Evolutionary conservation across 2,329 filamentous ascomycete species (phyloP).

Genomic region (Claviceps paspali): DNA sequence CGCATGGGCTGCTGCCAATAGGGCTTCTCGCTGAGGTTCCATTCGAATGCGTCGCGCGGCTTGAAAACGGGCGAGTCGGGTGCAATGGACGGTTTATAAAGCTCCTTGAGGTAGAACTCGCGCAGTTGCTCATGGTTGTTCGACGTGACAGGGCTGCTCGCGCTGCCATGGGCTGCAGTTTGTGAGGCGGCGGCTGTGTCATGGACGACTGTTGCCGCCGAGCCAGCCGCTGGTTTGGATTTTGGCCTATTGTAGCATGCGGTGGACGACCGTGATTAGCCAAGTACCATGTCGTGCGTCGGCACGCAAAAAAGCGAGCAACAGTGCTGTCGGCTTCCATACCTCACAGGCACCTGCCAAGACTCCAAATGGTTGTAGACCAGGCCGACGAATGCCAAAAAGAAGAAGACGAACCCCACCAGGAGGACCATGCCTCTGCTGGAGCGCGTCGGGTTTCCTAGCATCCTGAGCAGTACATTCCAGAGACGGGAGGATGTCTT

Average conservation of each 20-base stretch:
- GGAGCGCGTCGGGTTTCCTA: conserved; percentile 15
- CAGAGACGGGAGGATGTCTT: neutral
- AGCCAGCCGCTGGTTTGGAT: neutral
- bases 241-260: neutral
- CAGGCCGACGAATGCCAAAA: conserved; percentile 17
- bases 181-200: neutral
- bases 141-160: neutral
- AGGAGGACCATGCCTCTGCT: conserved; percentile 16
- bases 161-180: neutral
- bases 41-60: conserved; percentile 19
- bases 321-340: neutral
- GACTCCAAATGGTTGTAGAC: conserved; percentile 18
- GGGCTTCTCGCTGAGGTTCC: conserved; percentile 13
- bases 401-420: conserved; percentile 17
- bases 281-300: neutral
- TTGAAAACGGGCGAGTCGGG: conserved; percentile 14
- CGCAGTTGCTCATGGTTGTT: conserved; percentile 10
- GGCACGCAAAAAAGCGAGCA: too few species aligned
- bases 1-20: conserved; percentile 20
- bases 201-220: neutral
- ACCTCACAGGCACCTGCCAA: conserved; percentile 12
- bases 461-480: conserved; percentile 9
- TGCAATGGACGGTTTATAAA: conserved; percentile 16
- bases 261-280: neutral
- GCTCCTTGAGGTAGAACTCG: conserved; percentile 17